Evolutionary conservation across 2,329 filamentous ascomycete species (phyloP).

Genomic region (Blastomyces gilchristii): DNA sequence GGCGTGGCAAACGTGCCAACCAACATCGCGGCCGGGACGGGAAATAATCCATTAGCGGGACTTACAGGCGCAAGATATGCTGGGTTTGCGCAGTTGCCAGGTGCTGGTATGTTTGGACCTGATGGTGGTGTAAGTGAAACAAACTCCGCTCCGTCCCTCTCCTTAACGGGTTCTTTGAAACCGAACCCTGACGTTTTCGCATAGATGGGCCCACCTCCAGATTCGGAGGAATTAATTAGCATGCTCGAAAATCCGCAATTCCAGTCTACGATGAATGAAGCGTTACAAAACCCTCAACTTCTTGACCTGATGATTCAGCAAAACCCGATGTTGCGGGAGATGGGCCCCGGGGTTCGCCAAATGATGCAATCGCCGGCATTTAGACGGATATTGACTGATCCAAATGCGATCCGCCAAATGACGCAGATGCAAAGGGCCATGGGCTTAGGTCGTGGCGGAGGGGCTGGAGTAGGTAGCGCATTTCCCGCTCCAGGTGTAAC

Average conservation of each 20-base stretch:
- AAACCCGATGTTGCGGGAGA: conserved; percentile 69
- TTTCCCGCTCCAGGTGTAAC: conserved; percentile 91
- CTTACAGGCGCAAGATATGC: conserved; percentile 90
- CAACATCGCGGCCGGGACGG: conserved; percentile 43
- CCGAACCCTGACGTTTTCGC: conserved; percentile 8
- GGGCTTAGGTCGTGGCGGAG: conserved; percentile 43
- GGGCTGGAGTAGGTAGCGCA: conserved; percentile 38
- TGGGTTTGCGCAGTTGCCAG: conserved; percentile 79
- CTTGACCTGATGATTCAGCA: conserved; percentile 89
- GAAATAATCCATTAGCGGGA: conserved; percentile 81
- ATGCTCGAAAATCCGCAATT: conserved; percentile 86
- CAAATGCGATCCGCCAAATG: conserved; percentile 70
- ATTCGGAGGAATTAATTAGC: conserved; percentile 67
- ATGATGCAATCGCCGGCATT: conserved; percentile 83
- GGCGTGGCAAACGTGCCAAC: conserved; percentile 35
- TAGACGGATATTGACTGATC: conserved; percentile 86
- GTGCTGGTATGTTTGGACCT: conserved; percentile 79
- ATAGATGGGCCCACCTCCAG: conserved; percentile 82
- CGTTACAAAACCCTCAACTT: conserved; percentile 87
- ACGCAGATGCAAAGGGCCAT: conserved; percentile 66
- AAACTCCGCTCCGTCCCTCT: neutral
- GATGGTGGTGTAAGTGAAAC: conserved; percentile 71
- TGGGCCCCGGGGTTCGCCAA: conserved; percentile 63
- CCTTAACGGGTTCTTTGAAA: neutral
- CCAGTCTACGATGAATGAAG: conserved; percentile 81